Base-by-base conservation (phyloP, 345 rosid species). In the Noccaea bulbosa region DNA sequence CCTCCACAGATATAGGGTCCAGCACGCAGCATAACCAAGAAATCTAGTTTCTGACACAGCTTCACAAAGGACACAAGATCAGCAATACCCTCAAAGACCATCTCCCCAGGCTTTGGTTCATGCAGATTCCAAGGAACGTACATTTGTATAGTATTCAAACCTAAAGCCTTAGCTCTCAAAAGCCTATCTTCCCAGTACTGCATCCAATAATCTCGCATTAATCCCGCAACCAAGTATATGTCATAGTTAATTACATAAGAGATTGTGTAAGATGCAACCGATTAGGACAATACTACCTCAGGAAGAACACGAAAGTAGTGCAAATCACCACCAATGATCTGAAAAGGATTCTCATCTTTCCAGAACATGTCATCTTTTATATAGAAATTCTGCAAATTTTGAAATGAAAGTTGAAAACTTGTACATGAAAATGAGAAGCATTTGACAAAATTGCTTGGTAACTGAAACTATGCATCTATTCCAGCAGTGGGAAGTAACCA, bases 1-100 rank as follows among this genome's bases (percentile, higher is more conserved):
- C 98, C 98, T 85, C 79, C 98, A 66, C 97, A 93, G 32, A 93
- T 87, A 72, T 93, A 93, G 57, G 98, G 98, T 54, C 98, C 98
- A 41, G 82, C 79, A 41, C 97, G 98, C 77, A 93, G 87, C 98
- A 93, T 87, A 77, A 93, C 96, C 69, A 88, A 71, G 30, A 93
- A 80, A 80, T 78, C 87, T 70, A 88, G 85, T 72, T 86, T 88
- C 73, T 91, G 84, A 81, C 97, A 91, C 27, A 93, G 85, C 76
- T 82, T 84, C 64, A 93, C 75, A 77, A 87, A 93, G 14, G 88
- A 84, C 8, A 84, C 77, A 17, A 93, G 65, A 78, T 93, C 88
- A 15, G 90, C 87, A 80, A 88, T 86, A 62, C 96, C 94, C 52
- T 86, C 87, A 77, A 91, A 91, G 70, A 83, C 85, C 20, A 86